phyloP scores from a whole-genome alignment of 331 rosid species.

The Malus hybrid region DNA sequence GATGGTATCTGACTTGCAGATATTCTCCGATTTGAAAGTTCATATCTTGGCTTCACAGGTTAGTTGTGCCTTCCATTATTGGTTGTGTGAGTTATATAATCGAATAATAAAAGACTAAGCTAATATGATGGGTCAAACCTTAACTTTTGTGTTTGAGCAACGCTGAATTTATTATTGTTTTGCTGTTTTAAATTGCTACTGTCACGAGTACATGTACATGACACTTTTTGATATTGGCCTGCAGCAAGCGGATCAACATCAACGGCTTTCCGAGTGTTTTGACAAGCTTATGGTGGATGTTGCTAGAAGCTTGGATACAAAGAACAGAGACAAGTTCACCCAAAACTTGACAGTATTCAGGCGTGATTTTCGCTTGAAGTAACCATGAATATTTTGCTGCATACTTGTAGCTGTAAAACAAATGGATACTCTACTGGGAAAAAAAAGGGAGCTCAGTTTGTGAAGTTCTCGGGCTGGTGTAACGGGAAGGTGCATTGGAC shows the following conservation, averaged over 20 bases:
- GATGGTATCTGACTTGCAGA: slow-evolving; percentile 39
- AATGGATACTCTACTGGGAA: neutral
- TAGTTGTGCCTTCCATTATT: slow-evolving; percentile 12
- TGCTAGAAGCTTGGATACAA: slow-evolving; percentile 82
- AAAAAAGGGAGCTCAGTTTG: neutral
- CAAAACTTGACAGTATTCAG: slow-evolving; percentile 85
- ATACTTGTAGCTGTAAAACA: neutral
- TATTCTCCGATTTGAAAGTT: slow-evolving; percentile 81
- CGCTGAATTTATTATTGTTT: neutral
- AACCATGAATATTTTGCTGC: slow-evolving; percentile 18
- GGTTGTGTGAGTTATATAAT: neutral
- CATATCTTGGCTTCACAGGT: slow-evolving; percentile 93
- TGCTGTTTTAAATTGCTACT: neutral
- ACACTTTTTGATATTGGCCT: slow-evolving; percentile 11
- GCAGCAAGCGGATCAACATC: slow-evolving; percentile 90
- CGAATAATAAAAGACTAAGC: neutral
- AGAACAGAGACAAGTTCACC: slow-evolving; percentile 91
- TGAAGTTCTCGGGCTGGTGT: slow-evolving; percentile 6
- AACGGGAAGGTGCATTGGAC: slow-evolving; percentile 2
- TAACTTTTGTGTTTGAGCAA: neutral
- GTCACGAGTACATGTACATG: slow-evolving; percentile 1
- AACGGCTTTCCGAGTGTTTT: slow-evolving; percentile 79
- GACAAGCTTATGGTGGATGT: slow-evolving; percentile 92
- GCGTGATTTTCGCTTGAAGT: slow-evolving; percentile 86
- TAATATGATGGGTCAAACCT: neutral